A percentile compares a stretch with the other conserved stretches of the same genome.
These are phyloP conservation scores for Rehmannia glutinosa DNA, from an alignment of 257 asterid species.

Conservation along the genomic window DNA sequence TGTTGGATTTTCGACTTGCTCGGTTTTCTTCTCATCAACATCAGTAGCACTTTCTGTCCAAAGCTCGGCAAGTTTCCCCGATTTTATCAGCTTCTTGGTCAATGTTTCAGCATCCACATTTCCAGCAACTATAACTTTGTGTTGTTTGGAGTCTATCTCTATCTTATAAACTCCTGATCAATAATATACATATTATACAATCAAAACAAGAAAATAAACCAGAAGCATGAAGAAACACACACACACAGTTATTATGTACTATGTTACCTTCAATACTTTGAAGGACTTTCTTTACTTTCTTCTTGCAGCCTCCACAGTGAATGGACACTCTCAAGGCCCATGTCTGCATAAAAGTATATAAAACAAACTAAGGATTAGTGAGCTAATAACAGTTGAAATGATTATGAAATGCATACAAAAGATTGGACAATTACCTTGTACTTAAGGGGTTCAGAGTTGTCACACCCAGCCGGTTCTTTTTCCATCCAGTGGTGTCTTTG, in stretches of 20 bases:
- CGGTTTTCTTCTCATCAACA: slow-evolving; percentile 21
- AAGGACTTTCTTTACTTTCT: slow-evolving; percentile 68
- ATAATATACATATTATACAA: background rate
- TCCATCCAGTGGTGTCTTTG: slow-evolving; percentile 39
- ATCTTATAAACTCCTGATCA: slow-evolving; percentile 54
- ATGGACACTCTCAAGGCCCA: slow-evolving; percentile 67
- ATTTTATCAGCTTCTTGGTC: slow-evolving; percentile 51
- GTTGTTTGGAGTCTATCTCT: slow-evolving; percentile 57
- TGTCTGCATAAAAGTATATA: slow-evolving; percentile 36
- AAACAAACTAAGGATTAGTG: background rate
- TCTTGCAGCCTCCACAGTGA: slow-evolving; percentile 74
- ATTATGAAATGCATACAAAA: background rate
- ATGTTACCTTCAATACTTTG: slow-evolving; percentile 54
- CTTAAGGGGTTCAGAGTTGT: slow-evolving; percentile 38
- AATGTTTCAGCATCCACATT: slow-evolving; percentile 49
- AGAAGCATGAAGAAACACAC: background rate
- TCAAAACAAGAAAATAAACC: background rate
- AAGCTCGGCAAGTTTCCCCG: slow-evolving; percentile 55
- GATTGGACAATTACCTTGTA: slow-evolving; percentile 30
- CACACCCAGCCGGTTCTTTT: slow-evolving; percentile 25
- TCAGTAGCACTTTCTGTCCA: slow-evolving; percentile 41
- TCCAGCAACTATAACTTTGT: slow-evolving; percentile 52
- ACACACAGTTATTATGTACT: background rate
- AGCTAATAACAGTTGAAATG: background rate
- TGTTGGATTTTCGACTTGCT: slow-evolving; percentile 20